Percentiles rank a stretch among this genome's conserved stretches.
Evolutionary conservation across 257 asterid species (phyloP).

Genomic region (Ilex aquifolium): DNA sequence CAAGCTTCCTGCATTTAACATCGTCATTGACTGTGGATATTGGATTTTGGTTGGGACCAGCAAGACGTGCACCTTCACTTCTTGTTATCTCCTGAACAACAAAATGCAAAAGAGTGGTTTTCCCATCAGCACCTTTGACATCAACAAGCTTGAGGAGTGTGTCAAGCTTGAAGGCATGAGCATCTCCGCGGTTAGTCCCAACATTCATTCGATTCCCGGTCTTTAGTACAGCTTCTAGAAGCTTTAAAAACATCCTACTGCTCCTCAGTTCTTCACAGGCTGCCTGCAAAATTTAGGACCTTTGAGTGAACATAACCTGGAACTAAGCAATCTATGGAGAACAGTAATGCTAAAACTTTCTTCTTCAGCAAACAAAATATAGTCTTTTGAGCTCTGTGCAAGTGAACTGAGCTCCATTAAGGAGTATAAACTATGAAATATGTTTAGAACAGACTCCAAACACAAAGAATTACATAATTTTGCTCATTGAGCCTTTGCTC

Average conservation of each 20-base stretch:
- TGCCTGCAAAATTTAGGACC: conserved; percentile 40
- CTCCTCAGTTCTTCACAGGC: conserved; percentile 88
- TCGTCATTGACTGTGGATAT: conserved; percentile 42
- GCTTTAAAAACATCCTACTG: conserved; percentile 86
- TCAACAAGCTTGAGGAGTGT: conserved; percentile 91
- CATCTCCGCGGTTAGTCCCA: conserved; percentile 94
- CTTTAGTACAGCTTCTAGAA: conserved; percentile 92
- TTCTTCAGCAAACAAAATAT: too few relatives aligned
- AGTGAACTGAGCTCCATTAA: too few relatives aligned
- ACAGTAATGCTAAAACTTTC: not conserved
- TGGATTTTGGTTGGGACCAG: conserved; percentile 33
- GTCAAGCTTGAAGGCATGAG: conserved; percentile 95
- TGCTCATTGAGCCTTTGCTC: too few relatives aligned
- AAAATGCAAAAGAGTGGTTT: conserved; percentile 89
- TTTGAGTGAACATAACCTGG: not conserved
- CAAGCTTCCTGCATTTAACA: conserved; percentile 63
- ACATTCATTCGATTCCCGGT: conserved; percentile 98
- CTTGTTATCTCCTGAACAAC: conserved; percentile 88
- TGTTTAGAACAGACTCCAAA: too few relatives aligned
- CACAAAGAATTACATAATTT: too few relatives aligned
- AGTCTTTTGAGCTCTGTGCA: too few relatives aligned
- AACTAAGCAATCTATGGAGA: not conserved
- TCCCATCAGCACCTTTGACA: conserved; percentile 93
- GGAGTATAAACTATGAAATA: too few relatives aligned
- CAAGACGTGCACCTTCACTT: conserved; percentile 76